Percentiles rank a stretch among this genome's conserved stretches.
Evolutionary conservation across 1,284 basidiomycete genomes (phyloP).

Genomic region (Cutaneotrichosporon sp.): DNA sequence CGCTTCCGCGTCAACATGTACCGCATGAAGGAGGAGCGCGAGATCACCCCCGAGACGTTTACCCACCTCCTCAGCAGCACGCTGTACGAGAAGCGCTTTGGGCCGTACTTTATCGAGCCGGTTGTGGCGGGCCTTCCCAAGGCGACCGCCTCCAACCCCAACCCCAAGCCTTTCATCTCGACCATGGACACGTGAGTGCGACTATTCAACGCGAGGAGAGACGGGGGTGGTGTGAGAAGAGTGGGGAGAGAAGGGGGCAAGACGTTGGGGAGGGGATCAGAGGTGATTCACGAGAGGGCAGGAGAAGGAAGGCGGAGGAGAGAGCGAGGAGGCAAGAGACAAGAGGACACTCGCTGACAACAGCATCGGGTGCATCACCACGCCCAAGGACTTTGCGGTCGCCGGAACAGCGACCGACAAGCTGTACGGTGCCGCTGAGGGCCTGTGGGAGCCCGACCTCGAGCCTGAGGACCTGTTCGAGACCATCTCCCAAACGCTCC

Average conservation of each 20-base stretch:
- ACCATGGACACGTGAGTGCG: slow-evolving; percentile 73
- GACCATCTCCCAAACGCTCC: slow-evolving; percentile 93
- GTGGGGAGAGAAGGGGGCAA: background rate
- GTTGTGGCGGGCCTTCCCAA: slow-evolving; percentile 88
- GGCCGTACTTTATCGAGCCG: slow-evolving; percentile 96
- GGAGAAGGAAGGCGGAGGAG: background rate
- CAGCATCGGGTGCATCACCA: slow-evolving; percentile 74
- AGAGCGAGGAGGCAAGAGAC: background rate
- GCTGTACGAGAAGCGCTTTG: slow-evolving; percentile 95
- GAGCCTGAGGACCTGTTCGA: slow-evolving; percentile 93
- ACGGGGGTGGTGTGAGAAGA: background rate
- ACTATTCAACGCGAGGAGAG: background rate
- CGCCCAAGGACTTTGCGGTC: slow-evolving; percentile 84
- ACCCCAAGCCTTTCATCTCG: slow-evolving; percentile 90
- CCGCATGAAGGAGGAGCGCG: slow-evolving; percentile 98
- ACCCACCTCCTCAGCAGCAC: slow-evolving; percentile 94
- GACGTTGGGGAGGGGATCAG: background rate
- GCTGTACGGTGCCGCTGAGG: slow-evolving; percentile 96
- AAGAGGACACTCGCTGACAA: background rate
- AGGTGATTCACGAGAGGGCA: background rate
- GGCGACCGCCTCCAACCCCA: slow-evolving; percentile 61
- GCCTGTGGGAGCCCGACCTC: slow-evolving; percentile 96
- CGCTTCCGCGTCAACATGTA: slow-evolving; percentile 98
- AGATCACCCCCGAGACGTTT: slow-evolving; percentile 95
- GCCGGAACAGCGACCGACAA: slow-evolving; percentile 91